phyloP scores from a whole-genome alignment of 2,329 filamentous ascomycete species.

The Setomelanomma holmii region DNA sequence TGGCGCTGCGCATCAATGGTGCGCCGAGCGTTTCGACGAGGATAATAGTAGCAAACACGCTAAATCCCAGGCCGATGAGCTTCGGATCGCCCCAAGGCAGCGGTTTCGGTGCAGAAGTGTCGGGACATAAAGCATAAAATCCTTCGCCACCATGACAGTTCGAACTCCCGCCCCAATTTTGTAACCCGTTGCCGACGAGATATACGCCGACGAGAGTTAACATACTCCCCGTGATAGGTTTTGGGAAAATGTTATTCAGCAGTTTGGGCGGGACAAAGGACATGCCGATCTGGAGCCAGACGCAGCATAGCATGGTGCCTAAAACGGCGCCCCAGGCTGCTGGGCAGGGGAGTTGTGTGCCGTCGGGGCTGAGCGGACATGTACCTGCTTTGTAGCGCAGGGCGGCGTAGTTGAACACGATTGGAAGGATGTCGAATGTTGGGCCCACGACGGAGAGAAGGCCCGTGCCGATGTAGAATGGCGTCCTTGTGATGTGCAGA shows the following conservation, averaged over 20 bases:
- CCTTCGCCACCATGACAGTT: conserved; percentile 36
- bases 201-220: conserved; percentile 35
- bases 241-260: conserved; percentile 33
- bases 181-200: conserved; percentile 32
- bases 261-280: conserved; percentile 34
- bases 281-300: conserved; percentile 42
- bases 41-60: conserved; percentile 36
- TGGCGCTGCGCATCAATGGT: conserved; percentile 38
- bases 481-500: conserved; percentile 31
- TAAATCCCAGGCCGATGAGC: conserved; percentile 37
- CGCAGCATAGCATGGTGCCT: conserved; percentile 52
- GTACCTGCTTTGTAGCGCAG: conserved; percentile 32
- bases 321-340: conserved; percentile 37
- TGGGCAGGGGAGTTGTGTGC: conserved; percentile 28
- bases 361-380: conserved; percentile 28
- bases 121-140: conserved; percentile 35
- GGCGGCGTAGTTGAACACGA: conserved; percentile 35
- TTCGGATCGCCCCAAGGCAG: conserved; percentile 43
- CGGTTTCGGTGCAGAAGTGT: conserved; percentile 26
- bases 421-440: conserved; percentile 38
- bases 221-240: conserved; percentile 34
- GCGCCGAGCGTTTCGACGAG: conserved; percentile 35
- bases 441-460: conserved; percentile 35
- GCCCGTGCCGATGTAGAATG: conserved; percentile 38
- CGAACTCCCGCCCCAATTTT: conserved; percentile 38